Base-by-base conservation (phyloP, 208 protist genomes). In the Trichomonas vaginalis region DNA sequence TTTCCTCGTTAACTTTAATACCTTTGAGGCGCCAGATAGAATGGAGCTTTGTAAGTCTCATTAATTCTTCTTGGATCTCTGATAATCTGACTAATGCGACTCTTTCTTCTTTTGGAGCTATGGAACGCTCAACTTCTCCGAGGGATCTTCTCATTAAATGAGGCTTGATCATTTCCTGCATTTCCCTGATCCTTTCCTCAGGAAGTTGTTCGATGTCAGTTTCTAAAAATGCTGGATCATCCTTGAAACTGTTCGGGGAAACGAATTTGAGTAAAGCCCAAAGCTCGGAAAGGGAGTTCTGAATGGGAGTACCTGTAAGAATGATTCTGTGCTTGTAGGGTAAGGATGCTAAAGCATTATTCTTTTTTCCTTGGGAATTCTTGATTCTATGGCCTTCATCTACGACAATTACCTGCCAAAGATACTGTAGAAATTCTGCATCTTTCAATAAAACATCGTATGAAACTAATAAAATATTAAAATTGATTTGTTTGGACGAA, bases 191-290 rank as follows among this genome's bases (percentile, higher is more conserved):
- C 8, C 9, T 39, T 35, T 56, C 40, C 9, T 48, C 27, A 37
- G 12, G 8, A 37, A 92, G 86, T 9, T 51, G 42, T 23, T 88
- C 82, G 46, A 92, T 40, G 56, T 92, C 86, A 37, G 14, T 51
- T n/a, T 51, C 45, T 12, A 92, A 39, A 35, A 48, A 98, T 15
- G 97, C 95, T 40, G 96, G 96, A 46, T 96, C 62, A 17, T 92
- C 95, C 37, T 95, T 42, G 62, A 98, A 98, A 46, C 97, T 83
- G 32, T 97, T 56, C 14, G 99, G 98, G 40, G 99, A 98, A 9
- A 99, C 96, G 96, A 99, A 99, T 97, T 99, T 98, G 47, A 99
- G 97, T 70, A 99, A 97, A 42, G 98, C 97, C 98, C 99, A 99
- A 79, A 99, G 97, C 97, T 99, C 99, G 88, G 98, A 97, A 83